Conservation (phyloP, 2,329 filamentous ascomycete species). For the Aspergillus tubingensis region DNA sequence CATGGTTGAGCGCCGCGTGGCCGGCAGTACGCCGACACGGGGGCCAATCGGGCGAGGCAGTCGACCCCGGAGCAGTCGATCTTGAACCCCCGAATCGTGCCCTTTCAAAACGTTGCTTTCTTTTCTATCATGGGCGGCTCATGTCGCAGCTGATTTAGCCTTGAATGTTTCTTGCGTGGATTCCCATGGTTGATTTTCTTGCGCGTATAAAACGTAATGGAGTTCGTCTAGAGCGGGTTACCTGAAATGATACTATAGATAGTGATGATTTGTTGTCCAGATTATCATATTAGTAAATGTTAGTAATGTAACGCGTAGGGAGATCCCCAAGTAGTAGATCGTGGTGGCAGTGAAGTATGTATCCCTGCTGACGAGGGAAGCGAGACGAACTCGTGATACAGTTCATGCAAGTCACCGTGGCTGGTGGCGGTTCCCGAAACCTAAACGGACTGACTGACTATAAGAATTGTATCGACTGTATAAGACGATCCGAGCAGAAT, state of each 20-base stretch:
- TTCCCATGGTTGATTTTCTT: constrained; percentile 1
- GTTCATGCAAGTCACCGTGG: no score
- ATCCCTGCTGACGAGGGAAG: no score
- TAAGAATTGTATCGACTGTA: no score
- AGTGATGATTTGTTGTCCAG: neutral
- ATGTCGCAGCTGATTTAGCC: constrained; percentile 11
- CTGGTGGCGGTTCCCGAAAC: no score
- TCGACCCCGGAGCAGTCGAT: constrained; percentile 29
- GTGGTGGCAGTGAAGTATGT: no score
- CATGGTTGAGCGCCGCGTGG: constrained; percentile 29
- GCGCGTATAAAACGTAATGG: constrained; percentile 9
- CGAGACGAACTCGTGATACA: no score
- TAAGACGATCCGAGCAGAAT: no score
- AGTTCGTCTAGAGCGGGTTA: constrained; percentile 10
- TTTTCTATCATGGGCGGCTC: constrained; percentile 11
- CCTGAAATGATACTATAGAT: neutral
- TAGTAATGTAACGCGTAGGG: neutral
- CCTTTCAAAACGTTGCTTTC: constrained; percentile 9
- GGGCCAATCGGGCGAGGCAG: constrained; percentile 21
- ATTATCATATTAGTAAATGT: no score
- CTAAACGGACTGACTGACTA: no score
- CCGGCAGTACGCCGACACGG: constrained; percentile 24
- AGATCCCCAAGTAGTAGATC: no score
- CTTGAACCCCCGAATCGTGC: constrained; percentile 16
- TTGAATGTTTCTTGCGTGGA: constrained; percentile 9